Conservation (phyloP, 495 filamentous ascomycete genomes). For the Podospora fimiseda region DNA sequence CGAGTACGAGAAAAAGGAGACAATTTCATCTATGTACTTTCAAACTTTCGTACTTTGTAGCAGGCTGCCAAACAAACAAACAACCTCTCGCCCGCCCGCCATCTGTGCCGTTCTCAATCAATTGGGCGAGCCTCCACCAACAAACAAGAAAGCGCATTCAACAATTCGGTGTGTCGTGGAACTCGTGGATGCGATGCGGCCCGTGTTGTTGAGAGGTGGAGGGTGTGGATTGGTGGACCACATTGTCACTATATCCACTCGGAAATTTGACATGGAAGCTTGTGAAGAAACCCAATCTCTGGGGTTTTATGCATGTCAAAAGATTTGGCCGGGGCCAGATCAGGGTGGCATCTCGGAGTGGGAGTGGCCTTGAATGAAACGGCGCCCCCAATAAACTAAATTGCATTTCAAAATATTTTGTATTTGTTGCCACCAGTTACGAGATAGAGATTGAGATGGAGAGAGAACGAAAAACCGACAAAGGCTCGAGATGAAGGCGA, state of each 20-base stretch:
- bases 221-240: neutral
- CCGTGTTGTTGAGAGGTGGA: conserved; percentile 5
- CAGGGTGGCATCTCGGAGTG: neutral
- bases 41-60: too few relatives aligned
- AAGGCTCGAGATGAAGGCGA: too few relatives aligned
- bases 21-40: too few relatives aligned
- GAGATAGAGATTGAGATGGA: too few relatives aligned
- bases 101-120: too few relatives aligned
- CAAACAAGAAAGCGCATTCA: neutral
- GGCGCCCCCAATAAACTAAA: neutral
- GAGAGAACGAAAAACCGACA: too few relatives aligned
- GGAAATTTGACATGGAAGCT: conserved; percentile 14
- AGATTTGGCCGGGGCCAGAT: neutral
- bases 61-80: too few relatives aligned
- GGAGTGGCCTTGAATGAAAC: neutral
- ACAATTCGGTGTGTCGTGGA: neutral
- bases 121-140: neutral
- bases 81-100: too few relatives aligned
- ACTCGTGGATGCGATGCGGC: neutral
- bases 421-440: too few relatives aligned
- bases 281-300: neutral
- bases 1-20: too few relatives aligned
- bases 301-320: conserved; percentile 6
- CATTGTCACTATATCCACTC: too few relatives aligned
- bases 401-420: too few relatives aligned